Percentiles rank a stretch among this genome's conserved stretches.
phyloP scores from a whole-genome alignment of 78 protist genomes.

The Goniomonas avonlea region DNA sequence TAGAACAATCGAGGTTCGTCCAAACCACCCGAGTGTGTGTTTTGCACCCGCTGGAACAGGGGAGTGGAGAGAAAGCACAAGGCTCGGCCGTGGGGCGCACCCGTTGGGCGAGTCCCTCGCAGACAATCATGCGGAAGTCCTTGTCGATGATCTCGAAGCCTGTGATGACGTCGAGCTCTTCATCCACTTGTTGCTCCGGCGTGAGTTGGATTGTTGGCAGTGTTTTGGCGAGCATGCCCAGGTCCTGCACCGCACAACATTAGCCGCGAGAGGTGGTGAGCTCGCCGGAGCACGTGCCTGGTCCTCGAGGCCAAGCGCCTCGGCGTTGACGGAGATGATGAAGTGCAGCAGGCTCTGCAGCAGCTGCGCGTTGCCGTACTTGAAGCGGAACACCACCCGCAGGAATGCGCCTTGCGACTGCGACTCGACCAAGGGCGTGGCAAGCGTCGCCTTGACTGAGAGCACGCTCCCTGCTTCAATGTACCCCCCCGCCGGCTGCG shows the following conservation, averaged over 20 bases:
- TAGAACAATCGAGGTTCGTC: too few species aligned
- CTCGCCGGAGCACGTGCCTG: too few species aligned
- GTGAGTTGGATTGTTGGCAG: not conserved
- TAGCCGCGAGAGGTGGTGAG: too few species aligned
- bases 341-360: not conserved
- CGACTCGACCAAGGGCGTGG: not conserved
- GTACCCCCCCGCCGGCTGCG: too few species aligned
- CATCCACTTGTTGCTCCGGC: slow-evolving; percentile 2
- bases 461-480: too few species aligned
- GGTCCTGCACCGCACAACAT: too few species aligned
- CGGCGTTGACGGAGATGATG: not conserved
- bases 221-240: too few species aligned
- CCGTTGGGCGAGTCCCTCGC: slow-evolving; percentile 1
- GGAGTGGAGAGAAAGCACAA: too few species aligned
- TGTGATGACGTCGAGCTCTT: not conserved
- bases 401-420: not conserved
- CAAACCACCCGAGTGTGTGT: too few species aligned
- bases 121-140: not conserved
- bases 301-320: not conserved
- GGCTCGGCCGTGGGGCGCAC: too few species aligned
- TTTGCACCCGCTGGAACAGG: too few species aligned
- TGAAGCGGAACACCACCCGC: slow-evolving; percentile 17
- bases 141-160: slow-evolving; percentile 13
- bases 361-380: slow-evolving; percentile 1
- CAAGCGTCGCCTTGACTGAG: not conserved